Base-by-base conservation (phyloP, 106 monocot genomes). In the Xerophyta viscosa region DNA sequence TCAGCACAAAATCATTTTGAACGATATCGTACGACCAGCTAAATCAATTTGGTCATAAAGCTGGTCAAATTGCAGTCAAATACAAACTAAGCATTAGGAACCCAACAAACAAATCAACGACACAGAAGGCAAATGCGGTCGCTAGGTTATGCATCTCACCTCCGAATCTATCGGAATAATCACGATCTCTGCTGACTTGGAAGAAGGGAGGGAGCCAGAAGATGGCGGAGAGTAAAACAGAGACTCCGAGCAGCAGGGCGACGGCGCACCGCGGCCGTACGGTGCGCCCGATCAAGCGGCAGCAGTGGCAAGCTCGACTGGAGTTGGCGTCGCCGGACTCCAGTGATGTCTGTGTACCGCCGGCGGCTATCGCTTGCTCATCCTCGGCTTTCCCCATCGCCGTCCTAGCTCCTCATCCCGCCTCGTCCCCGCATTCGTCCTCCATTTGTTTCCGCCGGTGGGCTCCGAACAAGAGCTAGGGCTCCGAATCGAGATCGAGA, bases 171-270 rank as follows among this genome's bases (percentile, higher is more conserved):
- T 57, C 66, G 49, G 13, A 24, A 28, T 50, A 70, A 33, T 43
- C 49, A 2, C 19, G 9, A 14, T 50, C 47, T 7, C 42, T 24
- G 10, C 65, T 24, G 24, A 31, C 51, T 20, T 69, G 39, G 27
- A 73, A 29, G 52, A 82, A 83, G 2, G 82, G 84, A 10, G 74
- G 86, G 7, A 92, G 49, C 76, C 82, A 86, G 61, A 83, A 86
- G 3, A 79, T 64, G 1, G 79, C 86, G 2, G 82, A 86, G 15
- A 86, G 49, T 29, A 86, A 43, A 56, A 83, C 70, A 2, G 79
- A 86, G 4, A 66, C 44, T 41, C 79, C 79, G 2, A 86, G 44
- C 0, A 67, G 22, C 53, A 82, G 59, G 72, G 67, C 67, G 6
- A 55, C 65, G 3, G 73, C 31, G 61, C 81, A 79, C 36, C 64